Base-by-base conservation (phyloP, 2,329 filamentous ascomycete genomes). In the Macroventuria anomochaeta region DNA sequence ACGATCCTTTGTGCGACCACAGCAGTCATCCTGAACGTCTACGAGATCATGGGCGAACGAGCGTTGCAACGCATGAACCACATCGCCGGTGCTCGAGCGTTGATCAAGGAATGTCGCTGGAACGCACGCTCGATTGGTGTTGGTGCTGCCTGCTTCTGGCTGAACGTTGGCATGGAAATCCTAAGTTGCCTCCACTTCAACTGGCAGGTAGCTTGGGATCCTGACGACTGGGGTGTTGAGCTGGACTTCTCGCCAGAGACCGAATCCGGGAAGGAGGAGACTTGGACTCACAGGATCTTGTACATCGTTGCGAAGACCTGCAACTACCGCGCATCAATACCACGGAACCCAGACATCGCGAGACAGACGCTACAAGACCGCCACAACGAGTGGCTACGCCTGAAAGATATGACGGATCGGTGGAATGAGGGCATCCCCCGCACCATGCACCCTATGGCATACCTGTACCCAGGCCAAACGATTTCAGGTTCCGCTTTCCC, bases 91-190 rank as follows among this genome's bases (percentile, higher is more conserved):
- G 91, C 91, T 8, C 84, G 91, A 46, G 91, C 91, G 1, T 79
- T 96, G 42, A 93, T 97, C 65, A 90, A 91, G 57, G 91, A 96
- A 69, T 96, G 92, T 66, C 86, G 87, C 4, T 97, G 93, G 93
- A 88, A 91, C 65, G 91, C 91, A 0, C 85, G 81, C 57, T 89
- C 89, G 29, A 83, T 82, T 1, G 92, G 93, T 0, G 85, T 96
- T 17, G 93, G 91, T 0, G 85, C 87, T 0, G 91, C 93, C 1
- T 97, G 93, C 73, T 97, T 97, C 76, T 97, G 93, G 93, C 80
- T 97, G 31, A 96, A 96, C 65, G 87, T 96, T 13, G 89, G 88
- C 13, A 89, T 96, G 82, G 93, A 97, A 71, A 80, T 97, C n/a
- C 80, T 97, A 23, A 91, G 86, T 59, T 96, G 92, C 72, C 79